These are phyloP conservation scores for Rhodotorula taiwanensis DNA, from an alignment of 768 basidiomycete species.

Conservation along the genomic window DNA sequence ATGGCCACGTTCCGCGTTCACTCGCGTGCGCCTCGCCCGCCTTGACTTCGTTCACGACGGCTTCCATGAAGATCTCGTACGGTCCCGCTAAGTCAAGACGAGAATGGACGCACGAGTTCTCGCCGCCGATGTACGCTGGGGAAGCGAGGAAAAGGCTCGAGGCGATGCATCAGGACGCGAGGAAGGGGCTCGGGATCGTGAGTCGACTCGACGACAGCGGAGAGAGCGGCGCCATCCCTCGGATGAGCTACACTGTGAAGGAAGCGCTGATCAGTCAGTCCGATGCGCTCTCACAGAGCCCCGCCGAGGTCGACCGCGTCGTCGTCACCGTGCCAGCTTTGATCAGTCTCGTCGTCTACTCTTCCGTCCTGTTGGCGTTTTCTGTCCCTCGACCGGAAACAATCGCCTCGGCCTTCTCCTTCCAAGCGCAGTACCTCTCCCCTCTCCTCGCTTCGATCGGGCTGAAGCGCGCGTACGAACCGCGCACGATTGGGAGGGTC, in stretches of 20 bases:
- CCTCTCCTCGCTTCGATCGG: not conserved
- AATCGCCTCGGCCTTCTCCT: not conserved
- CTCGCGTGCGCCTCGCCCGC: constrained; percentile 1
- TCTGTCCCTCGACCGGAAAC: not conserved
- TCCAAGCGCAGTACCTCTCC: not conserved
- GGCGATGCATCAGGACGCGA: constrained; percentile 20
- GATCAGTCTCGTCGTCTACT: not conserved
- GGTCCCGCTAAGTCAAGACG: not conserved
- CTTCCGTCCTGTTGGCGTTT: not conserved
- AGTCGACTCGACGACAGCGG: not conserved
- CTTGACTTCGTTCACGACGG: constrained; percentile 1
- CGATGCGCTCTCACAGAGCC: not conserved
- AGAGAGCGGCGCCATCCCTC: no score
- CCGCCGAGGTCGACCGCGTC: not conserved
- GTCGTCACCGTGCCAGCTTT: not conserved
- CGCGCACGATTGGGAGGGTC: not conserved
- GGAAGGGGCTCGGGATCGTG: constrained; percentile 7
- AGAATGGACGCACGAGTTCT: constrained; percentile 1
- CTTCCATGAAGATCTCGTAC: constrained; percentile 7
- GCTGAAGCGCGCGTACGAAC: not conserved
- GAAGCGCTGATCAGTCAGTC: not conserved
- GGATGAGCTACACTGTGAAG: no score
- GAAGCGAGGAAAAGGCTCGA: constrained; percentile 21
- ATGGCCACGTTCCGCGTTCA: not conserved
- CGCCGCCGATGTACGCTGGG: constrained; percentile 16